phyloP scores from a whole-genome alignment of 306 rosid genomes.

The Phaseolus lunatus region DNA sequence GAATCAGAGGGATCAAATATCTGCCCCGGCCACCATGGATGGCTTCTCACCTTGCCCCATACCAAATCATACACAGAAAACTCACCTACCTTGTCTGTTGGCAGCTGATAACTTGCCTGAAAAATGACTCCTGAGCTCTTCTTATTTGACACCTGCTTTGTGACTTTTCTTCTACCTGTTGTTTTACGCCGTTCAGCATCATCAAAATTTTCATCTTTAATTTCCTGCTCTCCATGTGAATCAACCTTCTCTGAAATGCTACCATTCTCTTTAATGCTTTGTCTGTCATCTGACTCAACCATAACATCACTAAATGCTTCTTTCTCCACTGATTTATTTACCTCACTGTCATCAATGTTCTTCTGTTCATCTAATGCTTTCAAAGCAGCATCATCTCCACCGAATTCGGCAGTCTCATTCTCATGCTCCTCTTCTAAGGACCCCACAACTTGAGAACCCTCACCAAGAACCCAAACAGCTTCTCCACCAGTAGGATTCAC shows the following conservation, averaged over 20 bases:
- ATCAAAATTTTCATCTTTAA: conserved; percentile 51
- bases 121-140: conserved; percentile 45
- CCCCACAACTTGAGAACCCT: conserved; percentile 46
- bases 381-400: conserved; percentile 42
- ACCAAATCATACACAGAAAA: conserved; percentile 81
- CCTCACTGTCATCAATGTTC: conserved; percentile 42
- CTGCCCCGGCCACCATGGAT: conserved; percentile 99
- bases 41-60: conserved; percentile 98
- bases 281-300: conserved; percentile 43
- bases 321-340: conserved; percentile 19
- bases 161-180: conserved; percentile 49
- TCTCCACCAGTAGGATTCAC: conserved; percentile 39
- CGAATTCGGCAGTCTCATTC: conserved; percentile 23
- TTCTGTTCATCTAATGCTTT: conserved; percentile 49
- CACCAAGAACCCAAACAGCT: conserved; percentile 36
- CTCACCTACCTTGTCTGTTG: conserved; percentile 59
- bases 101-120: conserved; percentile 62
- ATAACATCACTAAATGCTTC: conserved; percentile 34
- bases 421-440: conserved; percentile 43
- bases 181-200: conserved; percentile 43
- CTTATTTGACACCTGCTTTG: conserved; percentile 34
- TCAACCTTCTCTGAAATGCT: conserved; percentile 44
- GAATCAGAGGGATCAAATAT: conserved; percentile 85
- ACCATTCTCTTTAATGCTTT: conserved; percentile 49
- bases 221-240: conserved; percentile 57